A percentile compares a stretch with the other conserved stretches of the same genome.
Evolutionary conservation across 23 red algal species (phyloP).

Genomic region (Gracilaria gracilis): DNA sequence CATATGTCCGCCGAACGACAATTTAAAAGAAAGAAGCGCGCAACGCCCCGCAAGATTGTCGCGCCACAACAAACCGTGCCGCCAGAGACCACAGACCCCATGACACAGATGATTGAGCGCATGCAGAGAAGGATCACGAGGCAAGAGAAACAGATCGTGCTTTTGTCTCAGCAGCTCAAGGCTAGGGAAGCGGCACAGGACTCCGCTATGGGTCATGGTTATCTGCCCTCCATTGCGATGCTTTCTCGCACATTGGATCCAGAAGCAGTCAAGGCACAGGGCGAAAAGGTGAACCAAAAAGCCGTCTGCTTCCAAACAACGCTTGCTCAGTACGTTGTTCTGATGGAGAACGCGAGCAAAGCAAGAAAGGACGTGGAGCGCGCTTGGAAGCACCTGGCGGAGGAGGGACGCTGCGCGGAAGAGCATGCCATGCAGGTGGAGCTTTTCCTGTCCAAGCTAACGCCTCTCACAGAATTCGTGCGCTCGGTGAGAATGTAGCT

Average conservation of each 20-base stretch:
- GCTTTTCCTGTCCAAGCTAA: not conserved
- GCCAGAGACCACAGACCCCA: not conserved
- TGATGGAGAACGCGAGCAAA: not conserved
- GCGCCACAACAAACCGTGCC: not conserved
- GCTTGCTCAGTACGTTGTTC: not conserved
- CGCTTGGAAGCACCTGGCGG: not conserved
- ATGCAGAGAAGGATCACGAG: not conserved
- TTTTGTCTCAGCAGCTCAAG: not conserved
- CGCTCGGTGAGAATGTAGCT: constrained; percentile 22
- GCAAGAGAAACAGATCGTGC: constrained; percentile 5
- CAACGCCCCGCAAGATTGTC: not conserved
- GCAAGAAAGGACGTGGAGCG: not conserved
- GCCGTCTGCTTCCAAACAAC: not conserved
- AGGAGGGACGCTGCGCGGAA: not conserved
- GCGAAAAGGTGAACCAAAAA: not conserved
- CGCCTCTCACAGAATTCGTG: not conserved
- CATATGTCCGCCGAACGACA: not conserved
- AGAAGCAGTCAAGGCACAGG: not conserved
- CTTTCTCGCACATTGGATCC: not conserved
- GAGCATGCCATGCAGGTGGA: constrained; percentile 19
- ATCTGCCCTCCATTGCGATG: not conserved
- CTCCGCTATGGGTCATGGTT: not conserved
- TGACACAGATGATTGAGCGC: not conserved
- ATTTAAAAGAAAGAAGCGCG: not conserved
- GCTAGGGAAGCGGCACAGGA: not conserved